These are phyloP conservation scores for Fusarium lyarnte DNA, from an alignment of 2,329 filamentous ascomycete genomes.

Conservation along the genomic window DNA sequence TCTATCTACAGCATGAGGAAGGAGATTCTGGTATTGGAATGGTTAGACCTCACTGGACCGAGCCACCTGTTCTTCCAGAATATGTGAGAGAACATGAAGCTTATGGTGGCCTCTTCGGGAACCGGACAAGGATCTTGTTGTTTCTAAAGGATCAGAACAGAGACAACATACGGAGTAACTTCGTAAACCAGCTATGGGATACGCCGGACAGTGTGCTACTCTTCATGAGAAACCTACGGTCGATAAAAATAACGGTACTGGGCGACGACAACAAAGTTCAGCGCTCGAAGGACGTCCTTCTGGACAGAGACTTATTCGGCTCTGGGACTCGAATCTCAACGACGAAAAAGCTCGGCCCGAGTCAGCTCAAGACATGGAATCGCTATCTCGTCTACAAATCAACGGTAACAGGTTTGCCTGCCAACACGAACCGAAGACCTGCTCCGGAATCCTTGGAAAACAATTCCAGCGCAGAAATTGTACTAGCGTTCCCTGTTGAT, in stretches of 20 bases:
- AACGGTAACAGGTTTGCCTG: neutral
- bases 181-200: neutral
- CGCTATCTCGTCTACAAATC: neutral
- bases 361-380: neutral
- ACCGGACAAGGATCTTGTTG: neutral
- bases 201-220: neutral
- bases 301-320: neutral
- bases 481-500: neutral
- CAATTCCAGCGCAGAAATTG: neutral
- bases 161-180: fast-evolving
- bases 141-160: neutral
- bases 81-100: neutral
- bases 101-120: neutral
- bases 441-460: fast-evolving
- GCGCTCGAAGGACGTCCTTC: neutral
- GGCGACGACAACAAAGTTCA: neutral
- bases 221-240: neutral
- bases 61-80: neutral
- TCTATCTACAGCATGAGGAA: neutral
- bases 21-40: neutral
- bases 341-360: neutral
- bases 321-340: neutral
- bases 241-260: neutral
- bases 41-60: neutral
- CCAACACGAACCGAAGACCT: neutral